phyloP scores from a whole-genome alignment of 768 basidiomycete genomes.

The Boletellus ananas region DNA sequence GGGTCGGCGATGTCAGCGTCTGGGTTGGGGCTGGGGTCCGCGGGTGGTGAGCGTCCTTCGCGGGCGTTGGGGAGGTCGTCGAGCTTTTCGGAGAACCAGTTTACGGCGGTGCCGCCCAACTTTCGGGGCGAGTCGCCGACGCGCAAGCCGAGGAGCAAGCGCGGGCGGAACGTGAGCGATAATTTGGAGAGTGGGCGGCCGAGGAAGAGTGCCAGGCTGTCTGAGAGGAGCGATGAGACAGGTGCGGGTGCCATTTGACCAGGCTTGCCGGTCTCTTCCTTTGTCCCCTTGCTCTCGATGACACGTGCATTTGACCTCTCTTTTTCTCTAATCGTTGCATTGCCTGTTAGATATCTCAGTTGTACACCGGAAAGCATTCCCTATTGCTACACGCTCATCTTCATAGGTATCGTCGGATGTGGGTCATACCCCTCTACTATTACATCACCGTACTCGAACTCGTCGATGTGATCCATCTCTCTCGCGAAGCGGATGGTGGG shows the following conservation, averaged over 20 bases:
- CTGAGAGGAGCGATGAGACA: too few relatives aligned
- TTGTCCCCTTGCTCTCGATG: too few relatives aligned
- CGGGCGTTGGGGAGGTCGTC: conserved; percentile 26
- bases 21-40: not conserved
- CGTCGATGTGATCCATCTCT: conserved; percentile 69
- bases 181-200: conserved; percentile 12
- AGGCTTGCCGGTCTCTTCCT: too few relatives aligned
- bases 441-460: conserved; percentile 76
- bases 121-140: conserved; percentile 31
- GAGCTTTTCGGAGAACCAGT: conserved; percentile 39
- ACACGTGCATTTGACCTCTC: too few relatives aligned
- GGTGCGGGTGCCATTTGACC: too few relatives aligned
- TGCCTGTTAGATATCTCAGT: too few relatives aligned
- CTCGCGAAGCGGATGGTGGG: conserved; percentile 76
- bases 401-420: conserved; percentile 84
- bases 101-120: conserved; percentile 42
- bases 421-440: conserved; percentile 84
- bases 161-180: conserved; percentile 18
- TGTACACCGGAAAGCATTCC: not conserved
- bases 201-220: conserved; percentile 20
- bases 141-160: conserved; percentile 28
- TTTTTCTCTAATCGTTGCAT: too few relatives aligned
- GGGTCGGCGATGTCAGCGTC: not conserved
- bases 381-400: conserved; percentile 79
- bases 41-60: not conserved